Evolutionary conservation across 208 protist genomes (phyloP), one percentile per base, ranked within the genome.

Genomic region (Leishmania mexicana): DNA sequence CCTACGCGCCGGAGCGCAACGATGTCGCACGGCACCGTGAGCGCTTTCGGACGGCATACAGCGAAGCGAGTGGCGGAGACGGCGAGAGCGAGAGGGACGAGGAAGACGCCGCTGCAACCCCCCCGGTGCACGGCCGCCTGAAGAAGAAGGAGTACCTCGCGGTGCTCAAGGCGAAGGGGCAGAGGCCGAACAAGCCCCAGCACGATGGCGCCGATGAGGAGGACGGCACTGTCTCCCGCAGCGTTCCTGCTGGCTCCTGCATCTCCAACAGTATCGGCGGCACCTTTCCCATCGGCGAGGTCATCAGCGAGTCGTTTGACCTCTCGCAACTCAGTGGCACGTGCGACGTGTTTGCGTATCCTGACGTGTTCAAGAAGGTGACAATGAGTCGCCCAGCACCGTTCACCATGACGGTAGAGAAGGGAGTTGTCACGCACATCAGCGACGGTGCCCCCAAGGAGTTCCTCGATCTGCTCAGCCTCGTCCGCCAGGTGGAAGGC

Each of bases 251-350:
- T 53, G 94, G 94, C 28, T 87, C 92, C 21, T 87, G 83, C 87
- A 95, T 96, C 49, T 88, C 84, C 51, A 93, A 85, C 78, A 96
- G 93, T 81, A 96, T 97, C 85, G 95, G 95, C 60, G 95, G 95
- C 57, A 97, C 95, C 42, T 98, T 97, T 80, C 95, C 94, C 21
- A 94, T 97, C 77, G 95, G 95, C 28, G 95, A 98, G 79, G 94
- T 97, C 62, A 97, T 98, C 88, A 95, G 86, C 79, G 95, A 98
- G 84, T 93, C 93, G 21, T 94, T 93, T 75, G 91, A 97, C 75
- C 88, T 98, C 28, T 92, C 91, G 19, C 81, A 89, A 79, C 91
- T 98, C 49, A 95, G 88, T 82, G 95, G 95, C 31, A 87, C 78
- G 38, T 96, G 91, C 71, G 81, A 88, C 75, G 88, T 98, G 51